These are phyloP conservation scores for Serendipita sp. DNA, from an alignment of 768 basidiomycete species.

Conservation along the genomic window DNA sequence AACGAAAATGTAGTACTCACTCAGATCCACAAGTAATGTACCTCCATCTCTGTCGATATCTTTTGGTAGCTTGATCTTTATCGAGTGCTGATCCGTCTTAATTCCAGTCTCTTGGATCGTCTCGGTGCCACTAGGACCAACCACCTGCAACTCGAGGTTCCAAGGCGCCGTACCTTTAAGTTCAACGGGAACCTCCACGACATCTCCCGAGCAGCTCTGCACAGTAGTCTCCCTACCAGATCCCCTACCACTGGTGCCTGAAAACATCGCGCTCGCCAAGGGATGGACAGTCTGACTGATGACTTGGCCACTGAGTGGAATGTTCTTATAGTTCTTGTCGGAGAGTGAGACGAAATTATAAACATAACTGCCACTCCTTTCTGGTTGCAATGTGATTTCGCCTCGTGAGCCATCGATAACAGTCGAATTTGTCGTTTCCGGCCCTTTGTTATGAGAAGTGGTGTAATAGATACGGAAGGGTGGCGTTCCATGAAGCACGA, in stretches of 20 bases:
- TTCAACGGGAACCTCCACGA: conserved; percentile 63
- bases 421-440: conserved; percentile 25
- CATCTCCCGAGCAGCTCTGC: conserved; percentile 57
- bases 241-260: conserved; percentile 24
- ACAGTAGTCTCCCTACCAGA: conserved; percentile 22
- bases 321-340: conserved; percentile 68
- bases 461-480: conserved; percentile 77
- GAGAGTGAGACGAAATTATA: conserved; percentile 68
- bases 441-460: conserved; percentile 52
- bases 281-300: conserved; percentile 87
- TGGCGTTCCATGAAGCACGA: conserved; percentile 74
- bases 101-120: conserved; percentile 40
- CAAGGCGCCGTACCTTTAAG: conserved; percentile 81
- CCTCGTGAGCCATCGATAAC: conserved; percentile 55
- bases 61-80: conserved; percentile 54
- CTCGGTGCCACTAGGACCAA: conserved; percentile 54
- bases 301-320: conserved; percentile 55
- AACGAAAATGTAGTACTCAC: conserved; percentile 23
- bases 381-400: conserved; percentile 71
- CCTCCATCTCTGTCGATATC: conserved; percentile 53
- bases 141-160: conserved; percentile 68
- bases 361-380: conserved; percentile 74
- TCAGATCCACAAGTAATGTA: conserved; percentile 59
- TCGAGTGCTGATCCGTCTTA: conserved; percentile 32
- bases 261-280: conserved; percentile 62